Conservation (phyloP, 257 asterid species). For the Solanum paucissectum region DNA sequence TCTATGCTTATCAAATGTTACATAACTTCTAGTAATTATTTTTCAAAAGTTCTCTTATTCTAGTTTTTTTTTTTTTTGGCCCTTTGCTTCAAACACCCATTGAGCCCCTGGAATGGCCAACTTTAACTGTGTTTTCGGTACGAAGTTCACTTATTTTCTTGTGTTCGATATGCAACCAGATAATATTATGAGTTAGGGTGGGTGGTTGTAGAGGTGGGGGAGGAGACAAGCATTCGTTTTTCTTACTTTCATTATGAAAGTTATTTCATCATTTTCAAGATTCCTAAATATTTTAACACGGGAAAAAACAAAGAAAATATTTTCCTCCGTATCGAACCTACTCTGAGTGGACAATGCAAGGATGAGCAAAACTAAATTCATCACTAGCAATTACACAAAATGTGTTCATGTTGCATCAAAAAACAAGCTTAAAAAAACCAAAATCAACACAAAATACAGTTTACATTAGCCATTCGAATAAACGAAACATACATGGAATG, state of each 20-base stretch:
- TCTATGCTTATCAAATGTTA: background rate
- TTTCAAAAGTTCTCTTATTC: background rate
- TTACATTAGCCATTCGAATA: background rate
- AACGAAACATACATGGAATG: background rate
- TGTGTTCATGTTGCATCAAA: background rate
- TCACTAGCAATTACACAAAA: background rate
- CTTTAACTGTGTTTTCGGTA: too few species aligned
- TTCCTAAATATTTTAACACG: background rate
- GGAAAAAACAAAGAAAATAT: too few species aligned
- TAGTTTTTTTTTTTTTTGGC: background rate
- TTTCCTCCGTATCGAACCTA: background rate
- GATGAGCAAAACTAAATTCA: background rate
- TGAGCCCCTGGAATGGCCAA: background rate
- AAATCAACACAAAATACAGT: background rate
- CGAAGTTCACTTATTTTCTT: background rate
- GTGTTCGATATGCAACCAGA: background rate
- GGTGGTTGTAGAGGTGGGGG: background rate
- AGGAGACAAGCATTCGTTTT: background rate
- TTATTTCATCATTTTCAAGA: background rate
- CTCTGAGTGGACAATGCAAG: background rate
- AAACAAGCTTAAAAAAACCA: background rate
- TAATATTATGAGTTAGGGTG: background rate
- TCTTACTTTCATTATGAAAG: background rate
- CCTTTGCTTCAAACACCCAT: background rate
- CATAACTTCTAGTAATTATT: background rate